phyloP scores from a whole-genome alignment of 495 filamentous ascomycete species.

The Aspergillus homomorphus region DNA sequence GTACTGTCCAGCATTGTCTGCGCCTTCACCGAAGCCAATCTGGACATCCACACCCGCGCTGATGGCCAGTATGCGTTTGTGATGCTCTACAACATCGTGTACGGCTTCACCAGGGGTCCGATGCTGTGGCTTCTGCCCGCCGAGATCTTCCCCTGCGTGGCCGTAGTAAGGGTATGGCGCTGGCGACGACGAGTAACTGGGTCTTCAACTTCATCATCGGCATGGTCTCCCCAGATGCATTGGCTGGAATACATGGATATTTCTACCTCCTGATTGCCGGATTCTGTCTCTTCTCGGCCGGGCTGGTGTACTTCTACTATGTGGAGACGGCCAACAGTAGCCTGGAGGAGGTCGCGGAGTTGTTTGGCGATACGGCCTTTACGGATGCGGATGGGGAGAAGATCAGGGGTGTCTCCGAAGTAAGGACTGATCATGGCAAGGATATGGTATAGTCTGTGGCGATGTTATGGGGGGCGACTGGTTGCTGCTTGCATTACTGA shows the following conservation, averaged over 20 bases:
- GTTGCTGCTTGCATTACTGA: too few relatives aligned
- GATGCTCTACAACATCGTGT: constrained; percentile 34
- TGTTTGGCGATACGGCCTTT: constrained; percentile 31
- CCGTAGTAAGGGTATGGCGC: constrained; percentile 62
- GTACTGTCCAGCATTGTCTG: constrained; percentile 26
- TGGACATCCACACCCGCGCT: constrained; percentile 20
- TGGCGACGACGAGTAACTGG: constrained; percentile 74
- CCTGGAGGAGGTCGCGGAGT: constrained; percentile 60
- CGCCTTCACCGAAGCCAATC: constrained; percentile 24
- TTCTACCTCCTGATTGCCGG: constrained; percentile 70
- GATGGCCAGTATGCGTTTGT: constrained; percentile 38
- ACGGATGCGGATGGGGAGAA: background rate
- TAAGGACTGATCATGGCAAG: too few relatives aligned
- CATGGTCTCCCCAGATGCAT: constrained; percentile 69
- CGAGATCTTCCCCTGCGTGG: constrained; percentile 69
- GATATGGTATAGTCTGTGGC: too few relatives aligned
- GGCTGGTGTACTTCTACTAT: constrained; percentile 64
- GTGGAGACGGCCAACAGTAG: constrained; percentile 56
- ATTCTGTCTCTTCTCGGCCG: constrained; percentile 54
- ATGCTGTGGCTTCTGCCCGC: constrained; percentile 69
- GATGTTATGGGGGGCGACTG: too few relatives aligned
- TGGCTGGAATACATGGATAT: constrained; percentile 55
- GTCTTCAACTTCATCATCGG: constrained; percentile 74
- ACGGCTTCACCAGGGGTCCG: constrained; percentile 59
- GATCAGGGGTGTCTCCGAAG: background rate